phyloP scores from a whole-genome alignment of 257 asterid genomes.

The Linderniella brevidens region DNA sequence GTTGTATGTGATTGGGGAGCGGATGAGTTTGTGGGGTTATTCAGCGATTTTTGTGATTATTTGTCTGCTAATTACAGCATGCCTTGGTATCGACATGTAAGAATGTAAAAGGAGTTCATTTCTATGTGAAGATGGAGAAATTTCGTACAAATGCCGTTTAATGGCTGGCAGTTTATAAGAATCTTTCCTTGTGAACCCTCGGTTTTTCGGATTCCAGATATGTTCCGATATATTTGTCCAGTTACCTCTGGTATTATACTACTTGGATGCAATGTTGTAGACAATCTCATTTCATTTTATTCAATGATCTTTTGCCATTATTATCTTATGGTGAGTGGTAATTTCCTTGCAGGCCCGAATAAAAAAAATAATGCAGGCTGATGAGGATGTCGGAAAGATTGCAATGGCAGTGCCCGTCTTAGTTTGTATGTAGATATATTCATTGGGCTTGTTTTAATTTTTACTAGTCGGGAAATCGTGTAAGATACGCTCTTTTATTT shows the following conservation, averaged over 20 bases:
- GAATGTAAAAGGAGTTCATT: too few relatives aligned
- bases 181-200: neutral
- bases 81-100: too few relatives aligned
- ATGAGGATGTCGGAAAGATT: constrained; percentile 71
- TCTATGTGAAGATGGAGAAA: too few relatives aligned
- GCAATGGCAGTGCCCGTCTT: constrained; percentile 71
- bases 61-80: too few relatives aligned
- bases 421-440: constrained; percentile 35
- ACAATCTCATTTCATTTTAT: constrained; percentile 4
- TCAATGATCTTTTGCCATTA: constrained; percentile 3
- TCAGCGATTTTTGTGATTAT: too few relatives aligned
- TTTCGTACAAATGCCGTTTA: too few relatives aligned
- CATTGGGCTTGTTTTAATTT: neutral
- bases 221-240: too few relatives aligned
- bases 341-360: constrained; percentile 44
- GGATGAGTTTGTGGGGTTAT: too few relatives aligned
- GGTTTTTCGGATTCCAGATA: constrained; percentile 1
- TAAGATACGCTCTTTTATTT: constrained; percentile 4
- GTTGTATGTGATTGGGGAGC: too few relatives aligned
- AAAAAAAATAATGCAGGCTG: constrained; percentile 69
- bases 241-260: neutral
- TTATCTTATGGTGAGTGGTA: constrained; percentile 6
- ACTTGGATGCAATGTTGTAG: neutral
- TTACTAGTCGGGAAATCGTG: constrained; percentile 6
- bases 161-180: neutral